Evolutionary conservation across 164 flowering plant genomes (phyloP).

Genomic region (Vitis labrusca): DNA sequence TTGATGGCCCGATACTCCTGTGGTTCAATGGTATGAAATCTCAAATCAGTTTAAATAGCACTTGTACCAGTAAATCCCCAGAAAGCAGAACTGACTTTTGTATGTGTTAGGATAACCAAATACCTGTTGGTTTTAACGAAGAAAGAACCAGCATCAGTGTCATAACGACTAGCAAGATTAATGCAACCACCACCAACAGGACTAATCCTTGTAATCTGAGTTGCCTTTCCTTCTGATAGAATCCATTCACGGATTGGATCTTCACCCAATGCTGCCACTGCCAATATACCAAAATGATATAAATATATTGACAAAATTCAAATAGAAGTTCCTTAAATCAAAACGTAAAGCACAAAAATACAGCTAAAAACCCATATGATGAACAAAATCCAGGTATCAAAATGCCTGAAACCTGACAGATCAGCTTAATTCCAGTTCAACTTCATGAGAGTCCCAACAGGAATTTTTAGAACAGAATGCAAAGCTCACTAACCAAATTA

Average conservation of each 20-base stretch:
- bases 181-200: conserved; percentile 96
- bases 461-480: too few relatives aligned
- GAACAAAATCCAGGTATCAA: too few relatives aligned
- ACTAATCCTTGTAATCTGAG: conserved; percentile 65
- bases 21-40: conserved; percentile 3
- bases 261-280: conserved; percentile 70
- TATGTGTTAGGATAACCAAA: too few relatives aligned
- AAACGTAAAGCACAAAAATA: too few relatives aligned
- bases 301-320: background rate
- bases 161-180: conserved; percentile 78
- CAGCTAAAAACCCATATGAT: too few relatives aligned
- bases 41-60: background rate
- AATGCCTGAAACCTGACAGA: too few relatives aligned
- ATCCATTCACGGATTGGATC: conserved; percentile 95
- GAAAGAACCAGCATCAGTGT: conserved; percentile 90
- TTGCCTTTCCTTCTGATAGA: conserved; percentile 85
- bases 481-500: too few relatives aligned
- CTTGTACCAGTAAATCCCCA: background rate
- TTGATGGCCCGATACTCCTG: conserved; percentile 83
- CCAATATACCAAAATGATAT: background rate
- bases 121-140: conserved; percentile 93
- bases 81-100: background rate
- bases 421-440: too few relatives aligned
- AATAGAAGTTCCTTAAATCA: background rate
- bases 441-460: too few relatives aligned